These are phyloP conservation scores for Erythrophleum ivorense DNA, from an alignment of 331 rosid species.

Conservation along the genomic window DNA sequence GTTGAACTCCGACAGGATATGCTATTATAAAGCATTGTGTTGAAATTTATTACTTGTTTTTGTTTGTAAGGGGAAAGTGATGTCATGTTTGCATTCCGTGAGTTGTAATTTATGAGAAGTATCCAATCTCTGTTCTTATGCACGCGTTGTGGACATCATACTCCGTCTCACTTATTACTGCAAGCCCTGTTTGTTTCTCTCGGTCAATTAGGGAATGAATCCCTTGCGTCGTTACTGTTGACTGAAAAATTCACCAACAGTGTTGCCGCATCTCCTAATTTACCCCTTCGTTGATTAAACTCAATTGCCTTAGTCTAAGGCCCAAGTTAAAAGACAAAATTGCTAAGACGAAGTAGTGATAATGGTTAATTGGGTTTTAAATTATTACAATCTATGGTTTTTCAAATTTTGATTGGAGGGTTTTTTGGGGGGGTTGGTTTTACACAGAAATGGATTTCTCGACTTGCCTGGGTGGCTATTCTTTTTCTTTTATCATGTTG, in stretches of 20 bases:
- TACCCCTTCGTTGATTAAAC: neutral
- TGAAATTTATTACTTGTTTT: neutral
- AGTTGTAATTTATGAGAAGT: neutral
- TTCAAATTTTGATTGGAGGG: neutral
- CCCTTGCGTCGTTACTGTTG: neutral
- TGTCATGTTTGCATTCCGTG: slow-evolving; percentile 8
- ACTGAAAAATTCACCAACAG: neutral
- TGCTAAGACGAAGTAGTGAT: slow-evolving; percentile 25
- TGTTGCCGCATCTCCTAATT: neutral
- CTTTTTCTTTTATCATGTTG: slow-evolving; percentile 6
- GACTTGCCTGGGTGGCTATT: slow-evolving; percentile 30
- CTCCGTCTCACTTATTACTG: neutral
- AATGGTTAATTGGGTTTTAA: slow-evolving; percentile 39
- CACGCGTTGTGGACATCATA: slow-evolving; percentile 7
- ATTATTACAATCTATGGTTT: slow-evolving; percentile 39
- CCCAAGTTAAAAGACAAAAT: slow-evolving; percentile 9
- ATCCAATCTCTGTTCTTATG: neutral
- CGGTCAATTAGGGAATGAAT: neutral
- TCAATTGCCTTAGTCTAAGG: slow-evolving; percentile 30
- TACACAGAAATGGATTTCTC: slow-evolving; percentile 5
- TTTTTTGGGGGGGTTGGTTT: neutral
- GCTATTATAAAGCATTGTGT: neutral
- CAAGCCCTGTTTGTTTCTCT: neutral
- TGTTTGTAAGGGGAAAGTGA: neutral
- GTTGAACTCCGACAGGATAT: neutral